Evolutionary conservation across 2,329 filamentous ascomycete species (phyloP).

Genomic region (Aspergillus novofumigatus): DNA sequence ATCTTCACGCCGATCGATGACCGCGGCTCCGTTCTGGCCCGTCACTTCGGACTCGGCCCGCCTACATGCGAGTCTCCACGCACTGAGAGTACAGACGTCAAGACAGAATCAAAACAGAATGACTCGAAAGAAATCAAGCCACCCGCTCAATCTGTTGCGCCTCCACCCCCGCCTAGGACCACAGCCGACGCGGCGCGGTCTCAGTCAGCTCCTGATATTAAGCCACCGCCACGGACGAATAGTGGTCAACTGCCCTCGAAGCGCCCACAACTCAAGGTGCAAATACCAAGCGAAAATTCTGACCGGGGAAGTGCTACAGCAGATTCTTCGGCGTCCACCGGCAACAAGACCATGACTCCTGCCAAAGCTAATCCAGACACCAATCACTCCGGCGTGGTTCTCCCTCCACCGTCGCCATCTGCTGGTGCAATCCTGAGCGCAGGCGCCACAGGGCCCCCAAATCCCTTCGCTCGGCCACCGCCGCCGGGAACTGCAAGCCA

Average conservation of each 20-base stretch:
- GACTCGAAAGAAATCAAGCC: conserved; percentile 56
- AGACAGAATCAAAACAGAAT: conserved; percentile 30
- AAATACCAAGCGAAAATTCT: conserved; percentile 88
- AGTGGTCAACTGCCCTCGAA: conserved; percentile 65
- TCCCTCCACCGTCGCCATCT: conserved; percentile 90
- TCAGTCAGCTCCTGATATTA: conserved; percentile 62
- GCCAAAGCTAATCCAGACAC: conserved; percentile 51
- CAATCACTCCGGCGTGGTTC: conserved; percentile 66
- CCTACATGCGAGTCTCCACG: conserved; percentile 49
- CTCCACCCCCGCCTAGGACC: conserved; percentile 50
- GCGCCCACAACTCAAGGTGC: conserved; percentile 81
- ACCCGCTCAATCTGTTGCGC: conserved; percentile 57
- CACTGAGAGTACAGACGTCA: conserved; percentile 36
- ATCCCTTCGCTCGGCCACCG: conserved; percentile 86
- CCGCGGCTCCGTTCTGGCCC: conserved; percentile 78
- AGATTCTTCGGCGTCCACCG: conserved; percentile 62
- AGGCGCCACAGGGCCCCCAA: conserved; percentile 86
- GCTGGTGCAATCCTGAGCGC: conserved; percentile 81
- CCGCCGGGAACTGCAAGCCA: conserved; percentile 54
- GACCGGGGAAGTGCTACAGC: conserved; percentile 69
- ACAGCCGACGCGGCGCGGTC: conserved; percentile 42
- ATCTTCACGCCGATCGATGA: conserved; percentile 98
- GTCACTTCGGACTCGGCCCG: conserved; percentile 68
- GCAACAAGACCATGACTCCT: conserved; percentile 56
- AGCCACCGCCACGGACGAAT: conserved; percentile 72